Conservation (phyloP, 2,329 filamentous ascomycete species). For the Ophiostoma triangulosporum region DNA sequence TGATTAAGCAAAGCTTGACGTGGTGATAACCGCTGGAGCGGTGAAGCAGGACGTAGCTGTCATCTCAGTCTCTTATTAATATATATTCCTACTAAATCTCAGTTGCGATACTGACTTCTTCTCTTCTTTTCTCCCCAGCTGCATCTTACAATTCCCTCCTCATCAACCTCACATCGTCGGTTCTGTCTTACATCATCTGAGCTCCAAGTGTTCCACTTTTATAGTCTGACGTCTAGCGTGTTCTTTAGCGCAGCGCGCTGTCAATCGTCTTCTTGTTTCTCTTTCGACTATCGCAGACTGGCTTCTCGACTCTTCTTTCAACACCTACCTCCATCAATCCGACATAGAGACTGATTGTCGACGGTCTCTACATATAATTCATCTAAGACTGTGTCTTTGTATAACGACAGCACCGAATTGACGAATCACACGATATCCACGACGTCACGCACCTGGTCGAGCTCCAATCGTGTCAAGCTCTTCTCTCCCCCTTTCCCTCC, state of each 20-base stretch:
- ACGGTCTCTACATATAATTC: not conserved
- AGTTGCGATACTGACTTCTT: no score
- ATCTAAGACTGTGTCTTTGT: slow-evolving; percentile 1
- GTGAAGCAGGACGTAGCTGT: no score
- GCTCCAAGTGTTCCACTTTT: not conserved
- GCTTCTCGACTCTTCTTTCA: not conserved
- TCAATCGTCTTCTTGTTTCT: not conserved
- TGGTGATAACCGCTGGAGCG: no score
- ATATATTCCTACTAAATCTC: no score
- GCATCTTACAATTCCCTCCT: no score
- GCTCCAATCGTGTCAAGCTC: not conserved
- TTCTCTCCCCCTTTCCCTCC: not conserved
- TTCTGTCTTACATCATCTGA: not conserved
- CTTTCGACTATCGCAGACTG: not conserved
- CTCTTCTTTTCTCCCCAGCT: no score
- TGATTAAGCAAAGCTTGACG: no score
- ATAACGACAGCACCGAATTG: not conserved
- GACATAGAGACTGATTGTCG: not conserved
- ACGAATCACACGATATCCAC: not conserved
- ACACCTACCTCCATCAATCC: not conserved
- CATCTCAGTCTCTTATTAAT: no score
- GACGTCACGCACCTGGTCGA: not conserved
- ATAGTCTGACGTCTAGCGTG: not conserved
- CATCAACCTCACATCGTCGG: no score
- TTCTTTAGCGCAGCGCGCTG: not conserved